Evolutionary conservation across 345 rosid genomes (phyloP).

Genomic region (Aegle marmelos): DNA sequence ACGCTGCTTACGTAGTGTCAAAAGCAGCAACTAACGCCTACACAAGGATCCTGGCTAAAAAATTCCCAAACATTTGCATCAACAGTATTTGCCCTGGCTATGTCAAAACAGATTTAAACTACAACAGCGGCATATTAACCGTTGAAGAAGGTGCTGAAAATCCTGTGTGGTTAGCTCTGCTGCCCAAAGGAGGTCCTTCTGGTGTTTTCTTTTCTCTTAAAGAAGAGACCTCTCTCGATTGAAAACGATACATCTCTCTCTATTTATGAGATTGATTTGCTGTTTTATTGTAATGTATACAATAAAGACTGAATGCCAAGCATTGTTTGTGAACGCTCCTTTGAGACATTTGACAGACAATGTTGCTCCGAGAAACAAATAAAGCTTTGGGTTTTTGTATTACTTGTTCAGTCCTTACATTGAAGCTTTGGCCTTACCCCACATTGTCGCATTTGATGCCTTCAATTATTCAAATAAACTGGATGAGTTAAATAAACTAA

Average conservation of each 20-base stretch:
- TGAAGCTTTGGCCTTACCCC: too few relatives aligned
- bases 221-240: not conserved
- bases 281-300: too few relatives aligned
- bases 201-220: conserved; percentile 30
- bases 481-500: too few relatives aligned
- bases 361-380: too few relatives aligned
- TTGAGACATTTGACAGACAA: not conserved
- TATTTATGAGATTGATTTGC: not conserved
- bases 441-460: too few relatives aligned
- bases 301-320: not conserved
- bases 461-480: too few relatives aligned
- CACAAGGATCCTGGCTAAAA: conserved; percentile 25
- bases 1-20: not conserved
- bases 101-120: conserved; percentile 41
- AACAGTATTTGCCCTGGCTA: conserved; percentile 51
- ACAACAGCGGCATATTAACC: conserved; percentile 26
- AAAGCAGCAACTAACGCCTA: conserved; percentile 1
- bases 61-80: conserved; percentile 26
- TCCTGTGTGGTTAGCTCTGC: conserved; percentile 37
- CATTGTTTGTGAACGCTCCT: not conserved
- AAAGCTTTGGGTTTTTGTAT: not conserved
- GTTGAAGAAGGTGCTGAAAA: conserved; percentile 42
- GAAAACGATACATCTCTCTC: not conserved
- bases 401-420: too few relatives aligned
- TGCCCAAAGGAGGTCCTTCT: conserved; percentile 39